Evolutionary conservation across 176 grass and related monocot genomes (phyloP).

Genomic region (Aegilops tauschii): DNA sequence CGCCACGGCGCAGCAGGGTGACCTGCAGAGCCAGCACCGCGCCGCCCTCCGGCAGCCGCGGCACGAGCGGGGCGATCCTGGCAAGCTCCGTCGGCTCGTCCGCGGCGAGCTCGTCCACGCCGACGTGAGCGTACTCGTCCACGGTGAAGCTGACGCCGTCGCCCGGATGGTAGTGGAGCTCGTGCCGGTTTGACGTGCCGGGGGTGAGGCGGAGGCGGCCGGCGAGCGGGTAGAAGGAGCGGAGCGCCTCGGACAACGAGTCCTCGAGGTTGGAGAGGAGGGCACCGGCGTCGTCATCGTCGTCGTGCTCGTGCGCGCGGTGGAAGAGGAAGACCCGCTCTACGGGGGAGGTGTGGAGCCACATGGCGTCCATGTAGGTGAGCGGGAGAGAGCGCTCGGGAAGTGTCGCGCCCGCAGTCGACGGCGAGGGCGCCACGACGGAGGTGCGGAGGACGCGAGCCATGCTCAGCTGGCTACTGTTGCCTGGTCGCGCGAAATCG

Average conservation of each 20-base stretch:
- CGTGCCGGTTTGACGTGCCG: neutral
- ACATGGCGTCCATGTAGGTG: neutral
- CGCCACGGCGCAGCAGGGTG: neutral
- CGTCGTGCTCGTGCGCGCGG: neutral
- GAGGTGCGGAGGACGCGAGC: neutral
- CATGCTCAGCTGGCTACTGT: neutral
- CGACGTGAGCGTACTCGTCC: neutral
- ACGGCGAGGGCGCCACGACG: neutral
- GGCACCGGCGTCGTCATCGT: neutral
- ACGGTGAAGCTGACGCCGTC: neutral
- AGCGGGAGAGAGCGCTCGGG: neutral
- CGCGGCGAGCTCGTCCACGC: neutral
- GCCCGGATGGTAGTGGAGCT: neutral
- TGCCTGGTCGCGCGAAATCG: neutral
- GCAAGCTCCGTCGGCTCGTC: neutral
- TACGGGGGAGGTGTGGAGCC: neutral
- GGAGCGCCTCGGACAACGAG: neutral
- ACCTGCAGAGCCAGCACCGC: neutral
- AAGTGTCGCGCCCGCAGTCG: neutral
- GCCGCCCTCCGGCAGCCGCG: neutral
- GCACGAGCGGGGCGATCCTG: neutral
- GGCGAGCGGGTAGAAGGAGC: neutral
- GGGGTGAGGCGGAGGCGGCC: neutral
- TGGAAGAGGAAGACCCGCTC: neutral
- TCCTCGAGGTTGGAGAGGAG: neutral